Conservation (phyloP, 2,329 filamentous ascomycete species). For the Pseudopyrenochaeta lycopersici region DNA sequence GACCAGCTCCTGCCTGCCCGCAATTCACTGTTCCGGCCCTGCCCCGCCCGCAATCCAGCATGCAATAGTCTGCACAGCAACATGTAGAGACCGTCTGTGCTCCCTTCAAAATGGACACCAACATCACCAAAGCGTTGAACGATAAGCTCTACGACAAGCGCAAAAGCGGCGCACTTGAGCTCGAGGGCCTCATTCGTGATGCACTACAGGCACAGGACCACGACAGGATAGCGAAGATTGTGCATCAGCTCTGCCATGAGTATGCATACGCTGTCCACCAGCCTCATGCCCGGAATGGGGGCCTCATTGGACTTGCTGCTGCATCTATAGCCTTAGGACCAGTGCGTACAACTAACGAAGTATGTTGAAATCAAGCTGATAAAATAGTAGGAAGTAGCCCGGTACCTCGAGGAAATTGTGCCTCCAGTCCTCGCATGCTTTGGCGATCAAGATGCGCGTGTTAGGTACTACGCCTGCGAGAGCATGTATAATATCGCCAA, state of each 20-base stretch:
- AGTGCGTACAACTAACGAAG: conserved; percentile 65
- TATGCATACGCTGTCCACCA: conserved; percentile 98
- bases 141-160: conserved; percentile 99
- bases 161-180: conserved; percentile 93
- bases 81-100: conserved; percentile 36
- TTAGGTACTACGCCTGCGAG: conserved; percentile 98
- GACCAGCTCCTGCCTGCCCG: conserved; percentile 3
- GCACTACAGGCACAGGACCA: conserved; percentile 79
- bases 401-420: conserved; percentile 91
- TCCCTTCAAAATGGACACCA: conserved; percentile 75
- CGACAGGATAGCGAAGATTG: conserved; percentile 82
- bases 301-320: conserved; percentile 92
- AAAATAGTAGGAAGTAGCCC: conserved; percentile 77
- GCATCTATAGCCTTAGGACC: conserved; percentile 94
- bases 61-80: conserved; percentile 19
- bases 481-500: conserved; percentile 99
- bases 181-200: conserved; percentile 90
- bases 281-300: conserved; percentile 94
- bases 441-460: conserved; percentile 95
- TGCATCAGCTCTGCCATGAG: conserved; percentile 96
- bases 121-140: conserved; percentile 89
- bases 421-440: conserved; percentile 97
- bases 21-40: no score
- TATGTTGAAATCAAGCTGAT: conserved; percentile 16
- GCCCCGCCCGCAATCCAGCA: conserved; percentile 4